Conservation (phyloP, 805 yeast genomes). For the Candida bentonensis region DNA sequence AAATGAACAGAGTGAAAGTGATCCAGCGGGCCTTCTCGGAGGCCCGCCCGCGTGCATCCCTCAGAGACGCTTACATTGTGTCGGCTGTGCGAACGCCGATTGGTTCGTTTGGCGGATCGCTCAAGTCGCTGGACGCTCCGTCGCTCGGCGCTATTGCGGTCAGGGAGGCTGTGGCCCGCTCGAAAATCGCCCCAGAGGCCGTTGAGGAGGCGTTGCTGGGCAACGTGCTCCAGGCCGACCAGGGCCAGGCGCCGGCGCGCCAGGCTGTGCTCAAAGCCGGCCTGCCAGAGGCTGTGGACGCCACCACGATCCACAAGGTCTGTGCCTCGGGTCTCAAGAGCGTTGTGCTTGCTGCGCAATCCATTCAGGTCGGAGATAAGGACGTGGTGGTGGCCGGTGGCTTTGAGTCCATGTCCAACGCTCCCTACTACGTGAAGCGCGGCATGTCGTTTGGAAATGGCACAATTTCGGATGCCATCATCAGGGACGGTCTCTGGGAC, state of each 20-base stretch:
- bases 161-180: constrained; percentile 68
- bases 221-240: constrained; percentile 78
- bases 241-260: constrained; percentile 95
- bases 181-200: constrained; percentile 45
- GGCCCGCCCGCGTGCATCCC: not conserved
- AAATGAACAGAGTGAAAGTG: not conserved
- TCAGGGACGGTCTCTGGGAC: constrained; percentile 80
- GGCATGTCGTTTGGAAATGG: constrained; percentile 44
- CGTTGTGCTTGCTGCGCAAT: constrained; percentile 74
- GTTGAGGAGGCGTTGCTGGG: constrained; percentile 88
- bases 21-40: not conserved
- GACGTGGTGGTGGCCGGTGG: constrained; percentile 90
- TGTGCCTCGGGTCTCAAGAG: constrained; percentile 94
- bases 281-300: constrained; percentile 62
- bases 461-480: constrained; percentile 40
- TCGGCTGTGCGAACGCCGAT: constrained; percentile 86
- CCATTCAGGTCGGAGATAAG: constrained; percentile 70
- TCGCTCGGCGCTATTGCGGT: constrained; percentile 85
- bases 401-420: constrained; percentile 89
- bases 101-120: constrained; percentile 79
- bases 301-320: constrained; percentile 85
- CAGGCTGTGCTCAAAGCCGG: constrained; percentile 89
- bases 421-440: constrained; percentile 76
- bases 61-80: constrained; percentile 58
- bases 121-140: constrained; percentile 53